Evolutionary conservation across 352 stramenopile species (phyloP), one percentile per base, ranked within the genome.

Genomic region (Globisporangium uncinulatum): DNA sequence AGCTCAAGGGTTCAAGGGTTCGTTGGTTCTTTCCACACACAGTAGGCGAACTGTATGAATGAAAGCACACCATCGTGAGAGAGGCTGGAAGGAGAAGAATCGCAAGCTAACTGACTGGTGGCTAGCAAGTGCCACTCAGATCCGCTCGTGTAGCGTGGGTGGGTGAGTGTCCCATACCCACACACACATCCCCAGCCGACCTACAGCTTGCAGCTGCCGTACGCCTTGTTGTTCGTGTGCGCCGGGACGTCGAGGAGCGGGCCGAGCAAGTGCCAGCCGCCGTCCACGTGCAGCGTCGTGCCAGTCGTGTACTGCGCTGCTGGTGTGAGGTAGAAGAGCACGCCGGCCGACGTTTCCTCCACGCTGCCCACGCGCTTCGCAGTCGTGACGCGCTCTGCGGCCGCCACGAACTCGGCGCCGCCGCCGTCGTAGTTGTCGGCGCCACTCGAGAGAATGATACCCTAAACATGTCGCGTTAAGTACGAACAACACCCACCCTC

Each of bases 341-440:
- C 83, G 13, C 77, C 76, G 14, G 75, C 81, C 45, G 76, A 77
- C 31, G 97, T 77, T 65, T 97, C 92, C 61, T 97, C 80, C 20
- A 93, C 74, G 36, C 77, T 96, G 47, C 89, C 91, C 45, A 98
- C 87, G 43, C 94, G 77, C 62, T 96, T 92, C 36, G 90, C 86
- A 1, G 66, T 51, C 24, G 92, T 96, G 47, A 95, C 76, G 14
- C 76, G 76, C 52, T 85, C 80, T 3, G 90, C 75, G 17, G 92
- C 74, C 42, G 76, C 79, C 46, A 94, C 75, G 58, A 98, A 84
- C 54, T 96, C 83, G 42, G 79, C 71, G 24, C 95, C 85, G 39
- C 86, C 91, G 6, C 81, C 87, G n/a, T 86, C 71, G 71, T 98
- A 98, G 67, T 98, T 97, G 59, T 95, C 72, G 6, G 83, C 70